Base-by-base conservation (phyloP, 352 stramenopile genomes). In the Globisporangium splendens region DNA sequence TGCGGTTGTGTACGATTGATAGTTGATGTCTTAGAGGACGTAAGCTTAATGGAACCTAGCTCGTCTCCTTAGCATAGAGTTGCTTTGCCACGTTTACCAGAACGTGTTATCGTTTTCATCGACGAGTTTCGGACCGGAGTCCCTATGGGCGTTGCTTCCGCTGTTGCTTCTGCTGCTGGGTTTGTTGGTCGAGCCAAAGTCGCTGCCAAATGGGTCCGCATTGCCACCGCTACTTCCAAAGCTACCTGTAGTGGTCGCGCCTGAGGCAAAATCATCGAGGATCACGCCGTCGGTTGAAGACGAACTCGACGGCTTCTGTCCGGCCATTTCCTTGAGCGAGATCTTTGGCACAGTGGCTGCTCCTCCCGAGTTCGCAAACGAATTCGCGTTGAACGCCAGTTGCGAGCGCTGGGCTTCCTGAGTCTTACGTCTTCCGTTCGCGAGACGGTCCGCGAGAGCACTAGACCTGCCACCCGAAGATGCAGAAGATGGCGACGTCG, bases 341-440 rank as follows among this genome's bases (percentile, higher is more conserved):
- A 88, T 85, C 55, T 79, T 79, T 1, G 75, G 58, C 22, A 39
- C 41, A 13, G 31, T 13, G 39, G 39, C 39, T 15, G 65, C 55
- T 22, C 58, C 58, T 0, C 46, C 58, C 3, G 67, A 63, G 21
- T 67, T 60, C 2, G 62, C 56, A 48, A 90, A 92, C 0, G 79
- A 75, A 15, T 75, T 70, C 17, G 74, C 75, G 21, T 79, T 86
- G 58, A 89, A 75, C 15, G 65, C 75, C 21, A 92, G 67, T 18
- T 79, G 76, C 24, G 80, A 74, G 15, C 82, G 77, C 46, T 85
- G 76, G n/a, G 64, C 66, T 46, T 92, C 82, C 47, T 92, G 82
- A 8, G 82, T 92, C 65, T 80, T 80, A 35, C 82, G 75, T 21
- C 79, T 70, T n/a, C 75, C 73, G 31, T 88, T 79, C 8, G 74